These are phyloP conservation scores for Colletotrichum eleusines DNA, from an alignment of 2,329 filamentous ascomycete species.

Conservation along the genomic window DNA sequence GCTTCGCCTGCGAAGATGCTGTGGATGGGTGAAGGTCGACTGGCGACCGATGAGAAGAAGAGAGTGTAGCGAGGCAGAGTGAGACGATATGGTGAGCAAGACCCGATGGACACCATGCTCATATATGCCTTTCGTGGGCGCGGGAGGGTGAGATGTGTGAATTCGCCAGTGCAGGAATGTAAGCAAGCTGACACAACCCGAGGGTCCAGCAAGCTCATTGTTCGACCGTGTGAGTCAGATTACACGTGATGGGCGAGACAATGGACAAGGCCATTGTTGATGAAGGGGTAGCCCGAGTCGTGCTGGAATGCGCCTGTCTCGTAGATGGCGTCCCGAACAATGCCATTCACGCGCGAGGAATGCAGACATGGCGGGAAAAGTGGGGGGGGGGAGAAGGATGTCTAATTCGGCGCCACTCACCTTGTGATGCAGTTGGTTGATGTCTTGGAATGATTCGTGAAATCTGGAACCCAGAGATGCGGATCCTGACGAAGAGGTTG, in stretches of 20 bases:
- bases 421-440: conserved; percentile 22
- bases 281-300: conserved; percentile 6
- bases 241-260: conserved; percentile 23
- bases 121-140: conserved; percentile 20
- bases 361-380: conserved; percentile 20
- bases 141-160: not conserved
- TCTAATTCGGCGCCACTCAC: conserved; percentile 22
- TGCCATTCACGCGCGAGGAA: conserved; percentile 35
- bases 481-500: conserved; percentile 11
- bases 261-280: conserved; percentile 23
- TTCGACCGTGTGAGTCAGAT: conserved; percentile 16
- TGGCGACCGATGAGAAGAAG: conserved; percentile 3
- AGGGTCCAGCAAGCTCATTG: conserved; percentile 5
- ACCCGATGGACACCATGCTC: not conserved
- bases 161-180: not conserved
- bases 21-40: not conserved
- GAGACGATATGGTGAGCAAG: conserved; percentile 12
- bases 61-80: conserved; percentile 3
- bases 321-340: conserved; percentile 29
- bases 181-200: conserved; percentile 6
- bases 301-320: conserved; percentile 29
- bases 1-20: conserved; percentile 41
- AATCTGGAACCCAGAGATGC: conserved; percentile 29
- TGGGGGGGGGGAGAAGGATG: not conserved
- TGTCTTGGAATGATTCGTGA: conserved; percentile 33